These are phyloP conservation scores for Boechera stricta DNA, from an alignment of 345 rosid species.

Conservation along the genomic window DNA sequence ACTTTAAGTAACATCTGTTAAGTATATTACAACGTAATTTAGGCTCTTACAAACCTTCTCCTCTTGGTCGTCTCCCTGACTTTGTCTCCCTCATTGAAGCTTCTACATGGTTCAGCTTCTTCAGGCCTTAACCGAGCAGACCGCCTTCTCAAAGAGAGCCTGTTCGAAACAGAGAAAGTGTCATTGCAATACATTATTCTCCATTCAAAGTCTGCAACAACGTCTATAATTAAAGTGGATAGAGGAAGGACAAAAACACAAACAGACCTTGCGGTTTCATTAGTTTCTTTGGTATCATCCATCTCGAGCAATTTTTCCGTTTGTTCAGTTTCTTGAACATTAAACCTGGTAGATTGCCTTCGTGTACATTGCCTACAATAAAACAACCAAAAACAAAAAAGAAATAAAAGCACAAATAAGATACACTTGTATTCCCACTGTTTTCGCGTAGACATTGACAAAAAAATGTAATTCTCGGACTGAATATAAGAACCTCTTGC, in stretches of 20 bases:
- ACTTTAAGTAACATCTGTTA: slow-evolving; percentile 4
- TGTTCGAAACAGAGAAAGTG: slow-evolving; percentile 26
- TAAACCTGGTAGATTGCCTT: slow-evolving; percentile 44
- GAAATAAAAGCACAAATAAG: slow-evolving; percentile 1
- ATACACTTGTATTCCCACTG: slow-evolving; percentile 12
- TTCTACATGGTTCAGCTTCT: slow-evolving; percentile 36
- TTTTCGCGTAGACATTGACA: slow-evolving; percentile 3
- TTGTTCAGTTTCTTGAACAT: slow-evolving; percentile 35
- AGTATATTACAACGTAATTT: background rate
- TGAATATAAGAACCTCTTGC: slow-evolving; percentile 42
- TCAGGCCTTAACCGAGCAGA: slow-evolving; percentile 39
- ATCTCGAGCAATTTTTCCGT: slow-evolving; percentile 23
- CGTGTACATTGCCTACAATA: slow-evolving; percentile 32
- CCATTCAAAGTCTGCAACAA: slow-evolving; percentile 12
- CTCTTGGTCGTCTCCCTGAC: slow-evolving; percentile 37
- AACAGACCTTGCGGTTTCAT: slow-evolving; percentile 53
- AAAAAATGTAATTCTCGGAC: background rate
- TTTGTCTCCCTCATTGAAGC: slow-evolving; percentile 24
- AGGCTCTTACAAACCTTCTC: slow-evolving; percentile 40
- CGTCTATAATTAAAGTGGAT: background rate
- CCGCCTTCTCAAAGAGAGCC: slow-evolving; percentile 44
- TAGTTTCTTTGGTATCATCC: slow-evolving; percentile 43
- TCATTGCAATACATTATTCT: slow-evolving; percentile 15
- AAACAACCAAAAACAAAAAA: slow-evolving; percentile 27
- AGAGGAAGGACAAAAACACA: background rate